Evolutionary conservation across 192 early-diverging fungal genomes (phyloP).

Genomic region (Entomortierella beljakovae): DNA sequence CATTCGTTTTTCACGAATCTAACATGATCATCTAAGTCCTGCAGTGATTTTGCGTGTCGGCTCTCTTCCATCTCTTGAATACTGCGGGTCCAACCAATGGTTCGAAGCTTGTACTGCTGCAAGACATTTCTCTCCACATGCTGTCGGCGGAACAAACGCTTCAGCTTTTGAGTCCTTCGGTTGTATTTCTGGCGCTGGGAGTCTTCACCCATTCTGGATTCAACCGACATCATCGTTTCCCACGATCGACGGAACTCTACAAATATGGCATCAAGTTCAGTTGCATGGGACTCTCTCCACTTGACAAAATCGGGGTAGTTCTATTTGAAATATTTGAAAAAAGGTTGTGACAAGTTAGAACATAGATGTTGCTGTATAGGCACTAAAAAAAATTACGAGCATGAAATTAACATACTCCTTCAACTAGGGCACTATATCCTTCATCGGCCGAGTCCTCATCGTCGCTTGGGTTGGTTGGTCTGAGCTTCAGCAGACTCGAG

Average conservation of each 20-base stretch:
- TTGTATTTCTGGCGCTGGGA: constrained; percentile 55
- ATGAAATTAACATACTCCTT: constrained; percentile 40
- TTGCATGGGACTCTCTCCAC: constrained; percentile 65
- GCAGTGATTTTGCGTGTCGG: constrained; percentile 65
- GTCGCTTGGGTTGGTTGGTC: constrained; percentile 41
- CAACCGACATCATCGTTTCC: constrained; percentile 65
- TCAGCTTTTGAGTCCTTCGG: constrained; percentile 64
- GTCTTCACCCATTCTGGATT: constrained; percentile 65
- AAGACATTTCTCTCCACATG: constrained; percentile 60
- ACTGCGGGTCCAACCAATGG: constrained; percentile 62
- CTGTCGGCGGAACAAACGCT: constrained; percentile 58
- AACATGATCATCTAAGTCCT: constrained; percentile 70
- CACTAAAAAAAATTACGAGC: too few species aligned
- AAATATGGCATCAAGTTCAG: constrained; percentile 68
- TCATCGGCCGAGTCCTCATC: constrained; percentile 51
- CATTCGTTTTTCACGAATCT: constrained; percentile 71
- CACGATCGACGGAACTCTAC: constrained; percentile 67
- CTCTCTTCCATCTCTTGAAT: constrained; percentile 70
- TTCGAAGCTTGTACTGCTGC: constrained; percentile 63
- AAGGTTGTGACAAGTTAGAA: too few species aligned
- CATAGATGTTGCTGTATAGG: too few species aligned
- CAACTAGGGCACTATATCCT: constrained; percentile 49
- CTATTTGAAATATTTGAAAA: constrained; percentile 37
- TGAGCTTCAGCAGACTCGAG: constrained; percentile 40
- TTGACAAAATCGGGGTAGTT: constrained; percentile 65